A percentile compares a stretch with the other conserved stretches of the same genome.
Conservation (phyloP, 2,329 filamentous ascomycete species). For the Colletotrichum simmondsii region DNA sequence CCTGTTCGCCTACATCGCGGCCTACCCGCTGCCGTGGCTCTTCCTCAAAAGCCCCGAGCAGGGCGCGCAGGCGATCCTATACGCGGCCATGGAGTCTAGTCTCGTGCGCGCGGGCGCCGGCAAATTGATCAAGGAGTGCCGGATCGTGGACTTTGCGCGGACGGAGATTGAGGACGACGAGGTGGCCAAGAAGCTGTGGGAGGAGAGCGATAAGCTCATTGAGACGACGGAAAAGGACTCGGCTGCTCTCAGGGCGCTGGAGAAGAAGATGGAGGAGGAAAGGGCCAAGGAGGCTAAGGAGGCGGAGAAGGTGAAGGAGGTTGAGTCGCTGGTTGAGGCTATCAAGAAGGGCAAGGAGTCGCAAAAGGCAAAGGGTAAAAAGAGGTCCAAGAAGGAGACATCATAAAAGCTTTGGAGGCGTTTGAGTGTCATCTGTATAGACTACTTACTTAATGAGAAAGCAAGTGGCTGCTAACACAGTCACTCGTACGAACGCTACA, state of each 20-base stretch:
- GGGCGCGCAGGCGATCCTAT: conserved; percentile 88
- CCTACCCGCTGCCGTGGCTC: conserved; percentile 87
- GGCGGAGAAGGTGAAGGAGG: conserved; percentile 43
- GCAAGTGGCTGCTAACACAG: neutral
- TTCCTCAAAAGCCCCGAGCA: conserved; percentile 85
- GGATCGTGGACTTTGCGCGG: conserved; percentile 76
- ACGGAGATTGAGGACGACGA: conserved; percentile 82
- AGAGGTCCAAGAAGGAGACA: conserved; percentile 43
- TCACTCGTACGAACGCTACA: neutral
- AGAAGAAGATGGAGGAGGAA: conserved; percentile 49
- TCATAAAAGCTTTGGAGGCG: neutral
- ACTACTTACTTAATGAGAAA: neutral
- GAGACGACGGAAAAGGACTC: conserved; percentile 84
- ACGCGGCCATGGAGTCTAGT: conserved; percentile 83
- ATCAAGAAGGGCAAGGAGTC: conserved; percentile 51
- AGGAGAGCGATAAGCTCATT: conserved; percentile 86
- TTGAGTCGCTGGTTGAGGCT: conserved; percentile 52
- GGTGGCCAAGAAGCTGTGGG: conserved; percentile 87
- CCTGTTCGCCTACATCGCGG: conserved; percentile 78
- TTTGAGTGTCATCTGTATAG: neutral
- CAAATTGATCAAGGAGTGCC: conserved; percentile 88
- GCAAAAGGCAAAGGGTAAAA: conserved; percentile 40
- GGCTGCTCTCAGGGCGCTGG: conserved; percentile 64
- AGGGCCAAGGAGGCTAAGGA: conserved; percentile 47
- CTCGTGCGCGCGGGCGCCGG: conserved; percentile 72